Evolutionary conservation across 495 filamentous ascomycete genomes (phyloP), one percentile per base, ranked within the genome.

Genomic region (Penicillium goetzii): DNA sequence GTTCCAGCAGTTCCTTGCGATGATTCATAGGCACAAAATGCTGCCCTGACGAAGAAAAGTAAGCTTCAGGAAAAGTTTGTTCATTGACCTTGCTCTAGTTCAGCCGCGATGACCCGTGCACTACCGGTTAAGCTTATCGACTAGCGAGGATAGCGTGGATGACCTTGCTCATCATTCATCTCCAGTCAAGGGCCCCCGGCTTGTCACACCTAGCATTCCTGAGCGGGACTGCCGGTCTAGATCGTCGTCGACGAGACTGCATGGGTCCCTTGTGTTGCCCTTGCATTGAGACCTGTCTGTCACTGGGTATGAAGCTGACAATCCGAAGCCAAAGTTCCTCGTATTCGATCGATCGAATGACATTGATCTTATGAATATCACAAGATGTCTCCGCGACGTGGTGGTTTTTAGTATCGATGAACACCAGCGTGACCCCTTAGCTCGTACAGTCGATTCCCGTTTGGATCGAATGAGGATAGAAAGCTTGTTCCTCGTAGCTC

Each of bases 121-220:
- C 62, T 60, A 56, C 41, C 30, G 21, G 15, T 56, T 60, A 64
- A 64, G 62, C 57, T 60, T 57, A 64, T 60, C 36, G 41, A 54
- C 57, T 51, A 51, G 57, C 12, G 4, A 36, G 11, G n/a, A 49
- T 49, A 26, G 61, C 49, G 47, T 36, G 47, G 49, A 38, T 56
- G 21, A 33, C 17, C 40, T 49, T n/a, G 26, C 56, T 40, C 8
- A 28, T 15, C 11, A 9, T 9, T 32, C 36, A 21, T 38, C 40
- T 25, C 12, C 26, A 19, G 25, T 7, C 40, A 41, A 57, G 38
- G 36, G 12, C 26, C 32, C 55, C 19, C 41, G 0, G 19, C 25
- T 6, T 25, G 34, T 21, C 54, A 14, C 23, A 3, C 8, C 23
- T 28, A 3, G 21, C 41, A 52, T 32, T 59, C 30, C 21, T n/a